Percentiles rank a stretch among this genome's conserved stretches.
These are phyloP conservation scores for Backusella mclennaniae DNA, from an alignment of 192 early-diverging fungal species.

Conservation along the genomic window DNA sequence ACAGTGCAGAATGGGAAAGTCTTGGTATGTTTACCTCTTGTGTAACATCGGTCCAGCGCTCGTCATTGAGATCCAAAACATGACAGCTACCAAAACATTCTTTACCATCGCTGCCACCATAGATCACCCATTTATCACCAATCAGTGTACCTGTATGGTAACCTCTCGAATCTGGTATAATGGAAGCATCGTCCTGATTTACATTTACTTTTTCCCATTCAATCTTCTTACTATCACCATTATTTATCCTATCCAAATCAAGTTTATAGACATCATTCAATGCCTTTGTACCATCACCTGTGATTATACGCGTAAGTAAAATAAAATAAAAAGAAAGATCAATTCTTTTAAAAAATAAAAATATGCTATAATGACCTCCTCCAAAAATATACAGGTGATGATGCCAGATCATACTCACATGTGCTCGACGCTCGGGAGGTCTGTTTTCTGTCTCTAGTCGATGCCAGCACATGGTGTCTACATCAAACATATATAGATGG, in stretches of 20 bases:
- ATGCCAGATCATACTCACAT: constrained; percentile 73
- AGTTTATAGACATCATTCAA: constrained; percentile 73
- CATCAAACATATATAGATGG: constrained; percentile 77
- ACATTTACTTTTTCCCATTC: not conserved
- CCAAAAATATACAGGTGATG: constrained; percentile 78
- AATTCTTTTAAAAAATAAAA: too few species aligned
- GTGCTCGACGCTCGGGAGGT: constrained; percentile 75
- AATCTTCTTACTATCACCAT: not conserved
- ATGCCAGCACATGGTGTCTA: constrained; percentile 65
- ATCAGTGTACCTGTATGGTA: constrained; percentile 86
- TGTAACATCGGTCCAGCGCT: constrained; percentile 61
- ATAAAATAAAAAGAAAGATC: too few species aligned
- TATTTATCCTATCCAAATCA: constrained; percentile 30
- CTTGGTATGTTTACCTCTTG: constrained; percentile 64
- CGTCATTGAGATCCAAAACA: constrained; percentile 53
- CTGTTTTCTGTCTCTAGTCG: constrained; percentile 51
- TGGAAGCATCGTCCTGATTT: constrained; percentile 12
- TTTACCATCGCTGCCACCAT: constrained; percentile 84
- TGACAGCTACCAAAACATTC: constrained; percentile 69
- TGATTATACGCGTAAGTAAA: too few species aligned
- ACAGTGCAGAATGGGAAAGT: constrained; percentile 77
- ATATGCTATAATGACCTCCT: constrained; percentile 44
- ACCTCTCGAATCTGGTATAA: constrained; percentile 68
- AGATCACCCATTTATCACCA: constrained; percentile 74
- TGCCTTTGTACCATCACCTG: constrained; percentile 75